Evolutionary conservation across 352 stramenopile species (phyloP).

Genomic region (Pythium chondricola): DNA sequence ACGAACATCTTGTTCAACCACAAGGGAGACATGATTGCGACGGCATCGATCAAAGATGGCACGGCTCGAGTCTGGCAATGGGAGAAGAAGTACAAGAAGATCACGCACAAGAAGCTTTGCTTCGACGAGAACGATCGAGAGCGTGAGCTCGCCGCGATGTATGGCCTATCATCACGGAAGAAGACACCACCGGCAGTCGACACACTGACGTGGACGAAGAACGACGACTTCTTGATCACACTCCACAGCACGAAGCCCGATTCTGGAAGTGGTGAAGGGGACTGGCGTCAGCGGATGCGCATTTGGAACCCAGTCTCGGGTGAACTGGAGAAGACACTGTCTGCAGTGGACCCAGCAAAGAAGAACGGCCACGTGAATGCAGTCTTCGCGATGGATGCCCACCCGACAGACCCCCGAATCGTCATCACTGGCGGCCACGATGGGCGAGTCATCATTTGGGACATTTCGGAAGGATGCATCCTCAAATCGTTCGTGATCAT

Average conservation of each 20-base stretch:
- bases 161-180: conserved; percentile 17
- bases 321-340: conserved; percentile 24
- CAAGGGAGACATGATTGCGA: conserved; percentile 78
- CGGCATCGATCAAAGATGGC: conserved; percentile 87
- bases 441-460: conserved; percentile 49
- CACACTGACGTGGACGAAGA: conserved; percentile 27
- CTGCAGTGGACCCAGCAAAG: conserved; percentile 20
- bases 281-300: conserved; percentile 29
- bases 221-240: conserved; percentile 28
- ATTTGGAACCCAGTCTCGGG: conserved; percentile 30
- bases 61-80: conserved; percentile 30
- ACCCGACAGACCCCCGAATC: conserved; percentile 40
- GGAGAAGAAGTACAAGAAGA: conserved; percentile 29
- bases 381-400: conserved; percentile 45
- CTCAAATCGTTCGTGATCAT: conserved; percentile 27
- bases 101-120: conserved; percentile 18
- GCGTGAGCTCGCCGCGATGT: conserved; percentile 18
- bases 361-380: conserved; percentile 36
- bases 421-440: conserved; percentile 53
- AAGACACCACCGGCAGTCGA: conserved; percentile 21
- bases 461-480: conserved; percentile 32
- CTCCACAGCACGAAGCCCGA: conserved; percentile 35
- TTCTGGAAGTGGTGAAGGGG: conserved; percentile 14
- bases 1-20: conserved; percentile 89
- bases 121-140: conserved; percentile 17